Evolutionary conservation across 1,139 yeast species (phyloP).

Genomic region (Lodderomyces margitis): DNA sequence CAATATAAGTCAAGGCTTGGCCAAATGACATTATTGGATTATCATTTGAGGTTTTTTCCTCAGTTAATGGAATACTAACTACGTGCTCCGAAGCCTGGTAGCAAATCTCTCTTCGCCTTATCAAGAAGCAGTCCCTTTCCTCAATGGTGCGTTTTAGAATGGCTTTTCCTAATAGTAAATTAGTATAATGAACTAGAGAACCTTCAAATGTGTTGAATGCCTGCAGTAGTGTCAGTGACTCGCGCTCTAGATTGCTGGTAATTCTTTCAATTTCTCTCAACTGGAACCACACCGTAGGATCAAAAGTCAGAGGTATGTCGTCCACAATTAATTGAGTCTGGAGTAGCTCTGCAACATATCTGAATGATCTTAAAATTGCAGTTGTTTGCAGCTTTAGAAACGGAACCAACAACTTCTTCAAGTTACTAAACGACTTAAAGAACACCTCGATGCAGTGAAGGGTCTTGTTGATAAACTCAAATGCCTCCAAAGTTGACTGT

Average conservation of each 20-base stretch:
- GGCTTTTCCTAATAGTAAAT: conserved; percentile 40
- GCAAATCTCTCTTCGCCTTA: conserved; percentile 40
- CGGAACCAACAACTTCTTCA: conserved; percentile 40
- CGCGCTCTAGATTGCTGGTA: conserved; percentile 39
- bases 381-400: conserved; percentile 32
- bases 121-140: conserved; percentile 32
- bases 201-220: conserved; percentile 36
- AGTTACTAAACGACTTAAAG: conserved; percentile 37
- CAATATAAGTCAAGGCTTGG: conserved; percentile 22
- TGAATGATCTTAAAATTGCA: conserved; percentile 25
- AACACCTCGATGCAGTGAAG: conserved; percentile 35
- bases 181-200: conserved; percentile 38
- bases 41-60: conserved; percentile 22
- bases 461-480: conserved; percentile 23
- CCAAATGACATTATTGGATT: conserved; percentile 21
- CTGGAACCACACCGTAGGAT: conserved; percentile 16
- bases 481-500: conserved; percentile 22
- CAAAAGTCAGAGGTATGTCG: neutral
- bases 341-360: conserved; percentile 25
- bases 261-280: conserved; percentile 37
- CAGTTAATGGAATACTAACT: conserved; percentile 42
- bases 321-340: conserved; percentile 26
- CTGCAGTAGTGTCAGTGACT: conserved; percentile 27
- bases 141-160: conserved; percentile 37
- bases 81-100: conserved; percentile 45